phyloP scores from a whole-genome alignment of 371 early-diverging fungal species.

The Actinomucor elegans region DNA sequence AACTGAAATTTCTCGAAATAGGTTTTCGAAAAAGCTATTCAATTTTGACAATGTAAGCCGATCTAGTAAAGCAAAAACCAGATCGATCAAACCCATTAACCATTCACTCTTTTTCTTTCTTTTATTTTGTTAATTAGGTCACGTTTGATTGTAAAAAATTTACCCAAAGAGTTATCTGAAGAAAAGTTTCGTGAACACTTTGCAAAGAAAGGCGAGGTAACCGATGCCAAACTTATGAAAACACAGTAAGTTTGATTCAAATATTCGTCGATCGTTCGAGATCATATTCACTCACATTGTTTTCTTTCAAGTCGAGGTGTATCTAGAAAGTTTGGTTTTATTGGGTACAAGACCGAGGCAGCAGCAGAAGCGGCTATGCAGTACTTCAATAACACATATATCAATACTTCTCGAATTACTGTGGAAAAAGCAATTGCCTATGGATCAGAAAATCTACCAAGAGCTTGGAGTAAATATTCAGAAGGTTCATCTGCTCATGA shows the following conservation, averaged over 20 bases:
- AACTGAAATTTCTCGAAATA: no score
- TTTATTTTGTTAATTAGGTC: slow-evolving; percentile 47
- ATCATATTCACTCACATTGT: background rate
- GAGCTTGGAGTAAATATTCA: slow-evolving; percentile 89
- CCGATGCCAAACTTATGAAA: slow-evolving; percentile 88
- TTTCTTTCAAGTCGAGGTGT: slow-evolving; percentile 58
- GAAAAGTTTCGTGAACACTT: slow-evolving; percentile 90
- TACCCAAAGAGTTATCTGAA: slow-evolving; percentile 85
- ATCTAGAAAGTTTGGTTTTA: slow-evolving; percentile 89
- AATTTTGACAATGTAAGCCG: no score
- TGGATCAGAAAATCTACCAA: slow-evolving; percentile 73
- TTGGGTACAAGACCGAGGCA: slow-evolving; percentile 86
- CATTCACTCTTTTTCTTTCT: no score
- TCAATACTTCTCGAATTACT: slow-evolving; percentile 84
- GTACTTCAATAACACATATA: slow-evolving; percentile 89
- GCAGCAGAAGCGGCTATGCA: slow-evolving; percentile 80
- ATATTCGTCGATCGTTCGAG: background rate
- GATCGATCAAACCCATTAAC: no score
- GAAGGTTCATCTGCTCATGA: slow-evolving; percentile 73
- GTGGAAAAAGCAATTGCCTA: slow-evolving; percentile 90
- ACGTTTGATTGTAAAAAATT: slow-evolving; percentile 87
- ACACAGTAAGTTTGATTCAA: slow-evolving; percentile 65
- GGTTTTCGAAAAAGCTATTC: no score
- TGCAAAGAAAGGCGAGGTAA: slow-evolving; percentile 79
- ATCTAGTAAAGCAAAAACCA: no score